These are phyloP conservation scores for Rostrohypoxylon terebratum DNA, from an alignment of 495 filamentous ascomycete genomes.

Conservation along the genomic window DNA sequence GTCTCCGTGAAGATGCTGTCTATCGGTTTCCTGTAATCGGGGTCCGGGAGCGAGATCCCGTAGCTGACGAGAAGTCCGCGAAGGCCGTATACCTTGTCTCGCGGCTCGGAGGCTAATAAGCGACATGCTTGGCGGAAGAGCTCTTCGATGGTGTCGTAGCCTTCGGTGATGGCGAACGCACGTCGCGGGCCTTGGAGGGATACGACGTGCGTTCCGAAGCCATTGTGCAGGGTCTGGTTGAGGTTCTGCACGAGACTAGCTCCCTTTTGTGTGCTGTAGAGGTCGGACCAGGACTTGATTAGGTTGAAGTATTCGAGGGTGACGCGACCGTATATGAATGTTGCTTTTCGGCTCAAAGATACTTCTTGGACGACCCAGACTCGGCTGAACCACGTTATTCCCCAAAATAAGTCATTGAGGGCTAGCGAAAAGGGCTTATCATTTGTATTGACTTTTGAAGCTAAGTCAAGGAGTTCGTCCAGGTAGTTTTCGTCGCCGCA, in stretches of 20 bases:
- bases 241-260: slow-evolving; percentile 1
- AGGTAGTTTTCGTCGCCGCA: background rate
- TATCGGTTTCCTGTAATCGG: background rate
- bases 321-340: slow-evolving; percentile 8
- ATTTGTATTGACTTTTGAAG: background rate
- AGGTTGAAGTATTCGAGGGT: slow-evolving; percentile 7
- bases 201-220: background rate
- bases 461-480: background rate
- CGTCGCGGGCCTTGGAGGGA: slow-evolving; percentile 1
- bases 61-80: slow-evolving; percentile 14
- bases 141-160: slow-evolving; percentile 14
- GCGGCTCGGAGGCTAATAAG: background rate
- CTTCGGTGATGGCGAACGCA: slow-evolving; percentile 19
- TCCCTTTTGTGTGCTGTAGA: slow-evolving; percentile 10
- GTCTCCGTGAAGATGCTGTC: slow-evolving; percentile 7
- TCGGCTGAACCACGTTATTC: background rate
- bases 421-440: background rate
- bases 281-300: slow-evolving; percentile 6
- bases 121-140: slow-evolving; percentile 9
- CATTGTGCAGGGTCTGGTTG: background rate
- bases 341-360: slow-evolving; percentile 4
- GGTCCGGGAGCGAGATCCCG: slow-evolving; percentile 4
- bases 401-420: background rate
- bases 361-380: slow-evolving; percentile 21
- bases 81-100: slow-evolving; percentile 13